Evolutionary conservation across 345 rosid species (phyloP), one percentile per base, ranked within the genome.

Genomic region (Aurinia saxatilis): DNA sequence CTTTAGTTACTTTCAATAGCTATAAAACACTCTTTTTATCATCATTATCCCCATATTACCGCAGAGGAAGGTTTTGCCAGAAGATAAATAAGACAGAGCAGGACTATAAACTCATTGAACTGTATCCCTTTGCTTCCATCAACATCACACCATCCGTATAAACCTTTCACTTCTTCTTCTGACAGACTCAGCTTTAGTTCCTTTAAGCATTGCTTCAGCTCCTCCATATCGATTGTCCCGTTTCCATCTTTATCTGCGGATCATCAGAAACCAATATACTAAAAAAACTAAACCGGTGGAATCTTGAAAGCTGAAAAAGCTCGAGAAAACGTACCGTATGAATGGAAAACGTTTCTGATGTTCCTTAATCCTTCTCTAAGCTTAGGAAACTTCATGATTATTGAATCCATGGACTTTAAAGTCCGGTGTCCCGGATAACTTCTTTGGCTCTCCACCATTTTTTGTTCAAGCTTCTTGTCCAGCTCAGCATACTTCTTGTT

Each of bases 71-170:
- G 79, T 34, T 78, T 80, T 51, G 72, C 54, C 31, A 91, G 76
- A 54, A 88, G 91, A 77, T 88, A 82, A 51, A 82, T 74, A 74
- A 86, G 87, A 66, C 92, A 86, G 23, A 84, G 73, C 27, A 88
- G 90, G 50, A 91, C 98, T 60, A 81, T 78, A 46, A 86, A 88
- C 80, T 88, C 98, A 39, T 66, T 91, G 73, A 91, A 91, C 33
- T 80, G 88, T 66, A 91, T 88, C 71, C 84, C 91, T 74, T 78
- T 66, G 61, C 77, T 84, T 68, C 91, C 78, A 71, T 86, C 90
- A 71, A 88, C 78, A 67, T 91, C 96, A 71, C 95, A 86, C 35
- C 90, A 86, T 66, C 75, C 72, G 37, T 82, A 91, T 34, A 88
- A 73, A 67, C 86, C 96, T 66, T 81, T 80, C 7, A 86, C 75